Base-by-base conservation (phyloP, 179 eudicot species). In the Heliamphora pulchella region DNA sequence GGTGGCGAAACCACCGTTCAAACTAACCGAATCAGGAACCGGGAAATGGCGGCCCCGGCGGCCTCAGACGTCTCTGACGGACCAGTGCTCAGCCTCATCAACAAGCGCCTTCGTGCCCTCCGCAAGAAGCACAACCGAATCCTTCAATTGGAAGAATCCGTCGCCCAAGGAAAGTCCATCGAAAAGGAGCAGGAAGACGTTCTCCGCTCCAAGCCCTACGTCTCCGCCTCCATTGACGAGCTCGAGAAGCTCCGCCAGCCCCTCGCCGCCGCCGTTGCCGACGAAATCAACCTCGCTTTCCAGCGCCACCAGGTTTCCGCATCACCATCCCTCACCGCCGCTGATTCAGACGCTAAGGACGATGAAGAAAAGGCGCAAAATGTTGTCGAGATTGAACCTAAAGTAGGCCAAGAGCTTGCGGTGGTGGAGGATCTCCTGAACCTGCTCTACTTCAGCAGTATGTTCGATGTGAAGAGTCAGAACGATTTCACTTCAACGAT, bases 111-210 rank as follows among this genome's bases (percentile, higher is more conserved):
- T 85, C 91, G 99, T 0, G 88, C 90, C 39, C 89, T 96, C 62
- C 91, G 91, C 70, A 96, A 96, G 81, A 94, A 96, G 69, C 83
- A 59, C 68, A 92, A 88, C 68, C 94, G 98, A 18, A 94, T 94
- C 51, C 0, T 76, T 31, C 98, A 93, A 71, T 89, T 91, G 90
- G 97, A 96, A 66, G 91, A 91, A 1, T 82, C 97, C 0, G 44
- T 88, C 18, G 64, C 94, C 18, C 88, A 85, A 54, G 93, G 96
- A 31, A 96, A 94, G 85, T 20, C 87, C 78, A 88, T 92, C 13
- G 89, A 96, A 89, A 84, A 84, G 62, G 99, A 96, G 75, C 98
- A 96, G 75, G 88, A 89, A 73, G 97, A 90, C 1, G 83, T 88
- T 0, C 87, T 91, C 18, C 89, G 84, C 61, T 90, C 97, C 2